Conservation (phyloP, 441 rosid genomes). For the Lagerstroemia fauriei region DNA sequence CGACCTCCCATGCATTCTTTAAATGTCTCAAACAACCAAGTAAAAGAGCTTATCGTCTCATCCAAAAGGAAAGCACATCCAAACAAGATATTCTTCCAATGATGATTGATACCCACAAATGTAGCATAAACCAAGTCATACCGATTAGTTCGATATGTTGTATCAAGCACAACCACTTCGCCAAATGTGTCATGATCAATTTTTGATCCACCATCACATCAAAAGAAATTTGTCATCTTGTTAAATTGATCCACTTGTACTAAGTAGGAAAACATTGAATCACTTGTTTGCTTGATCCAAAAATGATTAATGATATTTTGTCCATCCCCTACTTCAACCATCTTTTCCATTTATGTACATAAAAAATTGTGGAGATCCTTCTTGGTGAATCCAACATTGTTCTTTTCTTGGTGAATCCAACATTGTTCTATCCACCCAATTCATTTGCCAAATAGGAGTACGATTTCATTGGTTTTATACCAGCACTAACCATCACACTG, state of each 20-base stretch:
- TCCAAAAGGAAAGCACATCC: too few relatives aligned
- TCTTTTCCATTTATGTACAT: not conserved
- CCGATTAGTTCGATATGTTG: too few relatives aligned
- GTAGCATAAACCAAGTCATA: too few relatives aligned
- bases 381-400: not conserved
- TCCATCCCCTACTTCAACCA: conserved; percentile 8
- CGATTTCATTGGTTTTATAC: not conserved
- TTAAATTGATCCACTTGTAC: conserved; percentile 22
- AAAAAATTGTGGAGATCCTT: not conserved
- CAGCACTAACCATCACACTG: not conserved
- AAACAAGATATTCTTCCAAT: too few relatives aligned
- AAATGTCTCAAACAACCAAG: too few relatives aligned
- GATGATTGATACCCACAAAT: too few relatives aligned
- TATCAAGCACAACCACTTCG: conserved; percentile 32
- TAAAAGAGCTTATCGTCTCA: too few relatives aligned
- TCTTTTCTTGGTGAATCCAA: too few relatives aligned
- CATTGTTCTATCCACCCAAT: not conserved
- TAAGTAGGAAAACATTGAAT: conserved; percentile 24
- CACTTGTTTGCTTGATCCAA: conserved; percentile 15
- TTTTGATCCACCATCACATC: conserved; percentile 36
- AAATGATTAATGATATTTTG: conserved; percentile 21
- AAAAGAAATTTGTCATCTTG: conserved; percentile 24
- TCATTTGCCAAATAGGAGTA: not conserved
- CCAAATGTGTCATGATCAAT: conserved; percentile 31
- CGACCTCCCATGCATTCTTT: not conserved